Conservation (phyloP, 108 stramenopile genomes). For the Skeletonema tropicum region DNA sequence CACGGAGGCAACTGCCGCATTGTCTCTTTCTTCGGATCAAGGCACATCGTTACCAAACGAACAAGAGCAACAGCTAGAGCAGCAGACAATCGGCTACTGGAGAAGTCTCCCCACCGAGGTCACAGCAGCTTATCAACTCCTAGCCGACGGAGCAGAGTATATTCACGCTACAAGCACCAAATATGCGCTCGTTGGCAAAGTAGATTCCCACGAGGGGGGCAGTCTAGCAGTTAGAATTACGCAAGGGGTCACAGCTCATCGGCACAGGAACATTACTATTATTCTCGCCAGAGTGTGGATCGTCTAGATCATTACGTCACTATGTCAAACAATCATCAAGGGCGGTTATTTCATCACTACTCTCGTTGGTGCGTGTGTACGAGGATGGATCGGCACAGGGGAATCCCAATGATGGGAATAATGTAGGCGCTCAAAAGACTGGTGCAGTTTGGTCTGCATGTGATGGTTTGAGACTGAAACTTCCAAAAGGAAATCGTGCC, state of each 20-base stretch:
- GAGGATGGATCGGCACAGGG: constrained; percentile 48
- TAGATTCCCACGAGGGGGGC: constrained; percentile 50
- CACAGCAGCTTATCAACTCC: constrained; percentile 54
- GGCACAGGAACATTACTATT: constrained; percentile 58
- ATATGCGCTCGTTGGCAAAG: constrained; percentile 75
- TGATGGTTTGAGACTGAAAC: constrained; percentile 42
- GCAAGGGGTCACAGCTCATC: constrained; percentile 69
- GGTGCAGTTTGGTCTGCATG: constrained; percentile 85
- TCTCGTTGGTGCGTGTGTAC: constrained; percentile 61
- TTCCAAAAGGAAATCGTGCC: constrained; percentile 74
- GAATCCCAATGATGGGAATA: constrained; percentile 7
- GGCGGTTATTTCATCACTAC: constrained; percentile 51
- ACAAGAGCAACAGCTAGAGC: not conserved
- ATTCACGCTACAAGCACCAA: constrained; percentile 80
- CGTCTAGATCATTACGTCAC: constrained; percentile 58
- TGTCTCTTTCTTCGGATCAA: constrained; percentile 5
- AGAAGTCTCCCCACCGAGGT: constrained; percentile 59
- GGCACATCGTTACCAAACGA: not conserved
- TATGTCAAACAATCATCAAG: constrained; percentile 61
- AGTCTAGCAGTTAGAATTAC: constrained; percentile 59
- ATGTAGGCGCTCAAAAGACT: constrained; percentile 68
- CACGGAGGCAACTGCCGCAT: constrained; percentile 1
- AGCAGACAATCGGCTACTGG: constrained; percentile 53
- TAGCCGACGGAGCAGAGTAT: constrained; percentile 58
- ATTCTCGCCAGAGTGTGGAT: constrained; percentile 57